Evolutionary conservation across 2,329 filamentous ascomycete species (phyloP).

Genomic region (Rhytidhysteron rufulum): DNA sequence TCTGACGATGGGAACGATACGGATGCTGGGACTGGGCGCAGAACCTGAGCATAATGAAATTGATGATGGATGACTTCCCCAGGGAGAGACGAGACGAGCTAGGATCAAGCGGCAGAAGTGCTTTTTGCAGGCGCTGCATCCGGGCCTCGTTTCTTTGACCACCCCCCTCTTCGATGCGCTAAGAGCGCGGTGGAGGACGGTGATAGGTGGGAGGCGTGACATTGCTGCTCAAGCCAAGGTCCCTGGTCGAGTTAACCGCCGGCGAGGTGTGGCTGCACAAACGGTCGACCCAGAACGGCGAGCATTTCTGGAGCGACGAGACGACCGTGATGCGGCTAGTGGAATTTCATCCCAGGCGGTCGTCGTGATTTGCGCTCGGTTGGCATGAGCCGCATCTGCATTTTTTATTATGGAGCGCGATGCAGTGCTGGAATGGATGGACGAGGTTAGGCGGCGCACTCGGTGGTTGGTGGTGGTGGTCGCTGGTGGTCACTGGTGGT

Average conservation of each 20-base stretch:
- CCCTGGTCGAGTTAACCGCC: constrained; percentile 21
- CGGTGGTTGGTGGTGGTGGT: too few relatives aligned
- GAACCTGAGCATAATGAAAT: neutral
- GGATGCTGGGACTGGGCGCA: neutral
- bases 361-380: neutral
- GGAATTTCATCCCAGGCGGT: neutral
- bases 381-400: too few relatives aligned
- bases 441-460: too few relatives aligned
- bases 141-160: constrained; percentile 1
- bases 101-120: constrained; percentile 1
- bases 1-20: neutral
- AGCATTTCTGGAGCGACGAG: neutral
- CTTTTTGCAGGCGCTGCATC: neutral
- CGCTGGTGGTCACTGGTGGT: too few relatives aligned
- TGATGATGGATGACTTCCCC: neutral
- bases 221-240: constrained; percentile 7
- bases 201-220: constrained; percentile 21
- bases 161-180: too few relatives aligned
- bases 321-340: neutral
- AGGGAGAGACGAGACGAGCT: neutral
- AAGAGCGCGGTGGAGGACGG: constrained; percentile 11
- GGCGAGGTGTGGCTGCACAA: constrained; percentile 15
- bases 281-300: constrained; percentile 3
- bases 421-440: too few relatives aligned
- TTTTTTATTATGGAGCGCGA: too few relatives aligned